Percentiles rank a stretch among this genome's conserved stretches.
Evolutionary conservation across 129 eudicot species (phyloP).

Genomic region (Flaveria sonorensis): DNA sequence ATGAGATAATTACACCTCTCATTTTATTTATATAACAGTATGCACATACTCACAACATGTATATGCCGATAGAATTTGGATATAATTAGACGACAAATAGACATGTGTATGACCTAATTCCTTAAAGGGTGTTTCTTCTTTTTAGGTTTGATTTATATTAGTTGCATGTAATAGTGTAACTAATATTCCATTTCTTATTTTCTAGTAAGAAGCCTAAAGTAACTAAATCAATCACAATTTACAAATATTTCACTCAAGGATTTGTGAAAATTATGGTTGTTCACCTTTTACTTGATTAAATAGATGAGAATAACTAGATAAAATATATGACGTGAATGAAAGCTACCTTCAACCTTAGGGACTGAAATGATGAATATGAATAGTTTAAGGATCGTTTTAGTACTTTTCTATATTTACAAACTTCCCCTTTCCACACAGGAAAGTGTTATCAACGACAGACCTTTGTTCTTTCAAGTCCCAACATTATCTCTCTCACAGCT

Average conservation of each 20-base stretch:
- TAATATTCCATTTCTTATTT: too few species aligned
- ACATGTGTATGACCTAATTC: too few species aligned
- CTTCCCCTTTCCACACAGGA: slow-evolving; percentile 46
- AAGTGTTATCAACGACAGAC: slow-evolving; percentile 41
- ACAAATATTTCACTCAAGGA: not conserved
- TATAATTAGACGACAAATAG: too few species aligned
- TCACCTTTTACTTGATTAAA: not conserved
- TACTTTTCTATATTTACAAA: slow-evolving; percentile 37
- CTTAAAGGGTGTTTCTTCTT: too few species aligned
- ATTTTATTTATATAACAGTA: too few species aligned
- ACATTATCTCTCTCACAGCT: slow-evolving; percentile 44
- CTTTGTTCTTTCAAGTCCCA: slow-evolving; percentile 50
- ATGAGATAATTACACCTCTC: too few species aligned
- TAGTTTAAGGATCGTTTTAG: slow-evolving; percentile 22
- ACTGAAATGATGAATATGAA: slow-evolving; percentile 8
- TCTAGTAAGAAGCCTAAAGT: not conserved
- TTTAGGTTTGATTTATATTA: too few species aligned
- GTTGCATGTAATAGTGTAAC: too few species aligned
- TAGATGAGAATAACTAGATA: too few species aligned
- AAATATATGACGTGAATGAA: slow-evolving; percentile 17
- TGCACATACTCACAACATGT: too few species aligned
- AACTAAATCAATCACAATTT: not conserved
- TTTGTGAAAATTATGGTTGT: not conserved
- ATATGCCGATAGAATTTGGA: too few species aligned
- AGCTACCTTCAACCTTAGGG: slow-evolving; percentile 1